Evolutionary conservation across 768 basidiomycete species (phyloP).

Genomic region (Tulasnella sp.): DNA sequence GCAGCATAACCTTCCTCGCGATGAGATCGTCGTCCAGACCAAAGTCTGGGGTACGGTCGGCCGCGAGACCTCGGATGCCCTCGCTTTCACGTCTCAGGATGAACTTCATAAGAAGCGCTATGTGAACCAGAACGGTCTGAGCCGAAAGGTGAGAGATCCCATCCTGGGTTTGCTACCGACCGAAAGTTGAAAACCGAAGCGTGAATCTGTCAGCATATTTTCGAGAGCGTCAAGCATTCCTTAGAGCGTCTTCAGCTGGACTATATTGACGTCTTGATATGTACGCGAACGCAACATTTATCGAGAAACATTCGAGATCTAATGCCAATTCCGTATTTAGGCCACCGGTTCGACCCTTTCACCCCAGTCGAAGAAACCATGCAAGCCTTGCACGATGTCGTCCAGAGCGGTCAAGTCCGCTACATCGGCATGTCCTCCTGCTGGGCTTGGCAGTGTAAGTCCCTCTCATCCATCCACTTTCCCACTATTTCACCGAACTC

Average conservation of each 20-base stretch:
- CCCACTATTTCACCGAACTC: not conserved
- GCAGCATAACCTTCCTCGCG: conserved; percentile 39
- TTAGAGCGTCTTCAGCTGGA: conserved; percentile 33
- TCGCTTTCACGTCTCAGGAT: not conserved
- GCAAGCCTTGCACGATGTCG: conserved; percentile 30
- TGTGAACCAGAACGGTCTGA: conserved; percentile 43
- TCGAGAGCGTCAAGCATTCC: conserved; percentile 32
- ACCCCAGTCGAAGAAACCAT: conserved; percentile 35
- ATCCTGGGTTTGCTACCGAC: not conserved
- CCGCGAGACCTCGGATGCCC: not conserved
- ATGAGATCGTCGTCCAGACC: conserved; percentile 67
- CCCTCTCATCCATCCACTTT: not conserved
- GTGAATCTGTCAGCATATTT: conserved; percentile 33
- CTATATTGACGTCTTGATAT: conserved; percentile 37
- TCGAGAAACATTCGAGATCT: not conserved
- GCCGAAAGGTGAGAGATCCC: conserved; percentile 33
- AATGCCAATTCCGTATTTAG: conserved; percentile 14
- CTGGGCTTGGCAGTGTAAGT: conserved; percentile 24
- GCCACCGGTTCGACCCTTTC: conserved; percentile 28
- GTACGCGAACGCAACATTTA: conserved; percentile 23
- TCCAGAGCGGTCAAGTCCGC: conserved; percentile 34
- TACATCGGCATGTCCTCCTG: conserved; percentile 31
- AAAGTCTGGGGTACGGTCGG: conserved; percentile 27
- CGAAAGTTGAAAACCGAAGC: not conserved
- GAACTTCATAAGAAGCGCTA: conserved; percentile 33